Conservation (phyloP, 306 rosid genomes). For the Chamaecrista fasciculata region DNA sequence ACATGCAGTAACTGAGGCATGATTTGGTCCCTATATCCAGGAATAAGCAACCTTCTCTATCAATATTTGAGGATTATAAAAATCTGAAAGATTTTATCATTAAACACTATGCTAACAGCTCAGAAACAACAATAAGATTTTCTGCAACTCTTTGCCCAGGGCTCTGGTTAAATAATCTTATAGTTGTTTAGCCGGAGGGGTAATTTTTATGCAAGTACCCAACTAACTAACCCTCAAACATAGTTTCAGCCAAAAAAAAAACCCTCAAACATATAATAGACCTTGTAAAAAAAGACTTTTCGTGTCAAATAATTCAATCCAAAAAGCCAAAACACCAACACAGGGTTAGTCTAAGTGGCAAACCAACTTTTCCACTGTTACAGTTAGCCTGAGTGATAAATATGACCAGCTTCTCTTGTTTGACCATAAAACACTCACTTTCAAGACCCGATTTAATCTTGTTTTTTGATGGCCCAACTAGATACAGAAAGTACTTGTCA, state of each 20-base stretch:
- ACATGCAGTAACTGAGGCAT: constrained; percentile 93
- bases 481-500: too few relatives aligned
- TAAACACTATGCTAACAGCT: constrained; percentile 17
- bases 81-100: background rate
- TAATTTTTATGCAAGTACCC: background rate
- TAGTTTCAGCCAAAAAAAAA: too few relatives aligned
- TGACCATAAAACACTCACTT: too few relatives aligned
- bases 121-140: constrained; percentile 22
- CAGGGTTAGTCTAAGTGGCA: too few relatives aligned
- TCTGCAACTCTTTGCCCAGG: constrained; percentile 10
- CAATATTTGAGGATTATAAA: constrained; percentile 15
- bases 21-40: constrained; percentile 79
- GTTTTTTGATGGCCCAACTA: too few relatives aligned
- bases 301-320: background rate
- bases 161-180: constrained; percentile 1
- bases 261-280: constrained; percentile 19
- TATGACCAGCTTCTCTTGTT: too few relatives aligned
- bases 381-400: too few relatives aligned
- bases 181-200: constrained; percentile 1
- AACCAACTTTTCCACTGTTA: too few relatives aligned
- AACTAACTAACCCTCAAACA: constrained; percentile 22
- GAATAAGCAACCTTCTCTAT: constrained; percentile 14
- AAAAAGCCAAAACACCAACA: constrained; percentile 3
- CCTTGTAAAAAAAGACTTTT: constrained; percentile 8
- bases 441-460: too few relatives aligned